Percentiles rank a stretch among this genome's conserved stretches.
phyloP scores from a whole-genome alignment of 768 basidiomycete species.

The Pisolithus microcarpus region DNA sequence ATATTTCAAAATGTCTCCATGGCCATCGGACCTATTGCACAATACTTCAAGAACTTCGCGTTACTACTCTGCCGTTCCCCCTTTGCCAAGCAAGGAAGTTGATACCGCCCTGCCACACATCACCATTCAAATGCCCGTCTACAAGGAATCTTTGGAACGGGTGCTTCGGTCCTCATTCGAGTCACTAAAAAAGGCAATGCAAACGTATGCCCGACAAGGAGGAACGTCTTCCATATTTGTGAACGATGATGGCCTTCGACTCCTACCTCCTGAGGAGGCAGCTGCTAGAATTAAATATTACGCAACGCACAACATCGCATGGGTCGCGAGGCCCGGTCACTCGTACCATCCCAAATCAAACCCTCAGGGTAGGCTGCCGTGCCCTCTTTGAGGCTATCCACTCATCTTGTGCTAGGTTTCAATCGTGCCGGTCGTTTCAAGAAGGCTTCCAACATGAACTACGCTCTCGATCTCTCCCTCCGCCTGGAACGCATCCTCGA shows the following conservation, averaged over 20 bases:
- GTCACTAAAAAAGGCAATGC: constrained; percentile 53
- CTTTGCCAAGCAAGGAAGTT: constrained; percentile 36
- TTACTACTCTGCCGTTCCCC: constrained; percentile 44
- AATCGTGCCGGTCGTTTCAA: constrained; percentile 74
- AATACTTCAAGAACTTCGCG: constrained; percentile 44
- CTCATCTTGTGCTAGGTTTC: constrained; percentile 13
- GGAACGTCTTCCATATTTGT: constrained; percentile 52
- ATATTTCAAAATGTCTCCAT: constrained; percentile 34
- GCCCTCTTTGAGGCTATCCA: constrained; percentile 40
- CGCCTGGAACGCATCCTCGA: constrained; percentile 28
- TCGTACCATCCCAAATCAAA: constrained; percentile 34
- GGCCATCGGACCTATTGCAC: constrained; percentile 45
- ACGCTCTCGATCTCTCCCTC: constrained; percentile 45
- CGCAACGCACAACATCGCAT: constrained; percentile 50
- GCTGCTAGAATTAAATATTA: constrained; percentile 46
- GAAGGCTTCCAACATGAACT: constrained; percentile 93
- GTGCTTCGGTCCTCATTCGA: constrained; percentile 48
- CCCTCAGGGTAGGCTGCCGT: constrained; percentile 35
- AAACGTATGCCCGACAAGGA: constrained; percentile 60
- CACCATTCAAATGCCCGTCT: constrained; percentile 53
- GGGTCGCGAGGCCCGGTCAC: constrained; percentile 53
- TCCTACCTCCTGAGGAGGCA: constrained; percentile 40
- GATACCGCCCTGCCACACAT: constrained; percentile 41
- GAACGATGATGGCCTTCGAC: constrained; percentile 57
- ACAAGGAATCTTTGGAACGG: constrained; percentile 47